A percentile compares a stretch with the other conserved stretches of the same genome.
Evolutionary conservation across 2,329 filamentous ascomycete genomes (phyloP).

Genomic region (Aspergillus sp.): DNA sequence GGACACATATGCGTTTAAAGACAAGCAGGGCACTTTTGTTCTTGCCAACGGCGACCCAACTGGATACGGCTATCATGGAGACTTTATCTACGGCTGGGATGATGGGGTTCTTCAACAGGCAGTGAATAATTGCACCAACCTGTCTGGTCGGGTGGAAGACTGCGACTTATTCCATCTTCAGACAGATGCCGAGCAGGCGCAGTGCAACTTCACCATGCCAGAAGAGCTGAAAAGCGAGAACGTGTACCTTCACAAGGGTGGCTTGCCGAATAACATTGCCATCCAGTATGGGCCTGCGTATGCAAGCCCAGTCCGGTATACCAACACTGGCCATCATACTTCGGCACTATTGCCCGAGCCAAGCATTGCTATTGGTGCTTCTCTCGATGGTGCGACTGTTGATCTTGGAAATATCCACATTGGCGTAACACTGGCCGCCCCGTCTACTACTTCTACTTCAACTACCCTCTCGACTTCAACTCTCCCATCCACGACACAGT

Average conservation of each 20-base stretch:
- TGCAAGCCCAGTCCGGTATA: conserved; percentile 30
- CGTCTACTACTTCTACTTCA: background rate
- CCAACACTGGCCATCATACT: conserved; percentile 2
- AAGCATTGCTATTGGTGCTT: conserved; percentile 4
- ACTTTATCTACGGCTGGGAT: conserved; percentile 82
- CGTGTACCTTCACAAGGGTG: conserved; percentile 55
- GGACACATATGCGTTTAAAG: conserved; percentile 67
- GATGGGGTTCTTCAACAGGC: conserved; percentile 67
- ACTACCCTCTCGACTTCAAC: background rate
- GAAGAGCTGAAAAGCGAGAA: conserved; percentile 60
- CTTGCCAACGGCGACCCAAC: conserved; percentile 76
- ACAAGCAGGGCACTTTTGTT: conserved; percentile 68
- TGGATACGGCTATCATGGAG: conserved; percentile 74
- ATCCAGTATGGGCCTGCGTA: conserved; percentile 51
- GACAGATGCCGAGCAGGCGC: conserved; percentile 52
- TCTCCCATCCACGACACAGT: background rate
- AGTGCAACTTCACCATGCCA: conserved; percentile 67
- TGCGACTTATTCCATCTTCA: conserved; percentile 71
- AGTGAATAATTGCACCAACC: conserved; percentile 73
- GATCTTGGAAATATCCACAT: conserved; percentile 6
- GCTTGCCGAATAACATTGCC: conserved; percentile 66
- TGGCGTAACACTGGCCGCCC: background rate
- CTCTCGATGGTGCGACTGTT: conserved; percentile 3
- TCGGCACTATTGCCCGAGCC: conserved; percentile 8
- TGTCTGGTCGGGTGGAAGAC: conserved; percentile 68